Evolutionary conservation across 306 rosid species (phyloP), one percentile per base, ranked within the genome.

Genomic region (Castanea sativa): DNA sequence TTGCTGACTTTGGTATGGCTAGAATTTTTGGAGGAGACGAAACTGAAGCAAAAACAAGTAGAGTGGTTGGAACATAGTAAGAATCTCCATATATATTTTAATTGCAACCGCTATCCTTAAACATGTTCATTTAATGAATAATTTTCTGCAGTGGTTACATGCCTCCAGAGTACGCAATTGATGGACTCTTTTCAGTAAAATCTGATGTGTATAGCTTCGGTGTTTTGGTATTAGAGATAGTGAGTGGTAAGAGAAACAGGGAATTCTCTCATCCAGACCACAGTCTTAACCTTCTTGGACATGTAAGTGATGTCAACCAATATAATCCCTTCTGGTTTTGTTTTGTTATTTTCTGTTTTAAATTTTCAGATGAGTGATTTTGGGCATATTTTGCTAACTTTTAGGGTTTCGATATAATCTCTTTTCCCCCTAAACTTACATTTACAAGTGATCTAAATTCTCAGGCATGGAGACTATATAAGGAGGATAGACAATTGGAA

Each of bases 1-100:
- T 90, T 73, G 86, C 90, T 33, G 94, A 90, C 74, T 90, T 88
- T 52, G 94, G 90, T 6, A 57, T 87, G 52, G 91, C 94, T 32
- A 83, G 85, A 78, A 71, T 83, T 4, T 80, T 85, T 56, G 85
- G 84, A 49, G 92, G 85, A 32, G 86, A 85, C 68, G 87, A 85
- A 33, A 80, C 76, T 0, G 82, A 85, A 63, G 89, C 53, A 11
- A 83, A 83, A 73, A 87, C 91, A 57, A 75, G 30, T 21, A 87
- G 84, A 83, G 71, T 89, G 35, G 88, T 75, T 0, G 93, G 91
- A 80, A 89, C 93, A 8, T 78, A 83, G 94, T 88, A 80, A 75
- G 92, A 55, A 61, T 49, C 14, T 38, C 45, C 45, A 38, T 8
- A 38, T 38, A 38, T 38, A 38, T 38, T 38, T 11, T 38, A 38